Percentiles rank a stretch among this genome's conserved stretches.
Evolutionary conservation across 2,329 filamentous ascomycete genomes (phyloP).

Genomic region (Beauveria brongniartii): DNA sequence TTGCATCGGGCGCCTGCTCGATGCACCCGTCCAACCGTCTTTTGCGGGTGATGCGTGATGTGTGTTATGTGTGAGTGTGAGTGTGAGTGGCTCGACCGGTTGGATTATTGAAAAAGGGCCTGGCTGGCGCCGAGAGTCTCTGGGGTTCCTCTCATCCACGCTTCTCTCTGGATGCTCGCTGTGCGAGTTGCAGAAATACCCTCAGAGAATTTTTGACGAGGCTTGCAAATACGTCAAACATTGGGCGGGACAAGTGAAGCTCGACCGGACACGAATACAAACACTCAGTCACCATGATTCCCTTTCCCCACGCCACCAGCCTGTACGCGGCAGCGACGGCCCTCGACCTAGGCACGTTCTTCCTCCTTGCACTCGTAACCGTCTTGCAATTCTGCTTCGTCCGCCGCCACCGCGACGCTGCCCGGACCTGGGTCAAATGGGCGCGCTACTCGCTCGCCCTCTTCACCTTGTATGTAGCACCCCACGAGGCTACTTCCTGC

Average conservation of each 20-base stretch:
- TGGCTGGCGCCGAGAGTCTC: neutral
- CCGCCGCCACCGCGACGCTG: constrained; percentile 7
- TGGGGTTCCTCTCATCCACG: neutral
- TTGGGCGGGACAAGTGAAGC: too few relatives aligned
- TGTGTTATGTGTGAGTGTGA: too few relatives aligned
- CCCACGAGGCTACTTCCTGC: neutral
- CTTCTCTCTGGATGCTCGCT: neutral
- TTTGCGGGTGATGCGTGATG: too few relatives aligned
- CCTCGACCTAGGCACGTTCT: neutral
- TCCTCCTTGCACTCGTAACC: neutral
- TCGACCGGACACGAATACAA: too few relatives aligned
- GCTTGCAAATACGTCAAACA: too few relatives aligned
- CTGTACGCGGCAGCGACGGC: neutral
- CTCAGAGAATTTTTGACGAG: neutral
- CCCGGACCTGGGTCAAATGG: constrained; percentile 6
- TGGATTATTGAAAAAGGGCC: neutral
- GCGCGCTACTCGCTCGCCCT: neutral
- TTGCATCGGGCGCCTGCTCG: neutral
- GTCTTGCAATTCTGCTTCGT: constrained; percentile 9
- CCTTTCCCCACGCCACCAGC: neutral
- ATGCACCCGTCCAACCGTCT: neutral
- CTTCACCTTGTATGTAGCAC: neutral
- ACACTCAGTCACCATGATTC: neutral
- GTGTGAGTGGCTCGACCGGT: too few relatives aligned
- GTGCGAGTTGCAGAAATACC: neutral